Evolutionary conservation across 495 filamentous ascomycete genomes (phyloP), one percentile per base, ranked within the genome.

Genomic region (Penicillium angulare): DNA sequence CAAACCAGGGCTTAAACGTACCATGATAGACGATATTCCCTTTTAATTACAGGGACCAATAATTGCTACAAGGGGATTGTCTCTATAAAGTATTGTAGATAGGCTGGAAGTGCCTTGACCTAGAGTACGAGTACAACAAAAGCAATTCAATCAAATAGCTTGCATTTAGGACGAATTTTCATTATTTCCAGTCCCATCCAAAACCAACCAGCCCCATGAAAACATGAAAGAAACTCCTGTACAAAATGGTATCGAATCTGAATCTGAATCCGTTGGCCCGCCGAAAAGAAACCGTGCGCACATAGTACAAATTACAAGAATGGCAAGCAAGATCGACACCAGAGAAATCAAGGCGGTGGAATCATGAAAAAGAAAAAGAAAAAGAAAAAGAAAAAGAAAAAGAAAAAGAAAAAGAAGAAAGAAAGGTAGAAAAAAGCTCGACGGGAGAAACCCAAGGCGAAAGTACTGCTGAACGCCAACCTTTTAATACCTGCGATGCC

Each of bases 161-260:
- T 55, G 45, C 50, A 60, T 63, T 63, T 60, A 48, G 47, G 50
- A 31, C 53, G 50, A 40, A 43, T 40, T 42, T 26, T 12, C 49
- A 49, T 36, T 56, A 64, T 64, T 64, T 64, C 53, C 61, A 57
- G 16, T 47, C 38, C 49, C 54, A 18, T 31, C 41, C 38, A 38
- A 31, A 31, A 31, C 27, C 27, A 31, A 12, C 27, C 27, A 31
- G 13, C 2, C 27, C 27, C 27, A 31, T 40, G 43, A 40, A 36
- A 43, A 33, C 51, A 32, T 40, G 35, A 43, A 47, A 33, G 38
- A 55, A 59, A 68, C 68, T 60, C 70, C 68, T 68, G 53, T 69
- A 65, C 61, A 70, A 61, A 68, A 67, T 73, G 70, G 70, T 73
- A 73, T 73, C 69, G 64, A 73, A 58, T 71, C 53, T 57, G 60